phyloP scores from a whole-genome alignment of 208 protist species.

The Wallacemonas rigidus region DNA sequence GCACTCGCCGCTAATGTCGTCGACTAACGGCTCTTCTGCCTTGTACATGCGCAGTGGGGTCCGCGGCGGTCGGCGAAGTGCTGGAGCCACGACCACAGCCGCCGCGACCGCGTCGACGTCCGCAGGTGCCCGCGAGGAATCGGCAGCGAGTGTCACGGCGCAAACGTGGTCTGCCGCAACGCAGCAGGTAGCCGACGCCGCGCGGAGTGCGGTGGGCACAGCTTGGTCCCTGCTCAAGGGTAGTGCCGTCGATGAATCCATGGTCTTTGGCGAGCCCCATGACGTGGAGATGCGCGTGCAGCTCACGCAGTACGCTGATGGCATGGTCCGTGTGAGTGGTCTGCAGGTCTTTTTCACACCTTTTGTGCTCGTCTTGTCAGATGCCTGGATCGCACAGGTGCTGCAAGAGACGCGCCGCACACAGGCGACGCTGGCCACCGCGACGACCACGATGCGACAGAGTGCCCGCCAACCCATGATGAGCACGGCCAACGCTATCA shows the following conservation, averaged over 20 bases:
- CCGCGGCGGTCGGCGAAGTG: too few relatives aligned
- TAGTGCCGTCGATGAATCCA: constrained; percentile 7
- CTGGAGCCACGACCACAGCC: neutral
- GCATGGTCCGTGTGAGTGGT: constrained; percentile 60
- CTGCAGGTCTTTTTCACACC: constrained; percentile 45
- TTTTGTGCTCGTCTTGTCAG: constrained; percentile 57
- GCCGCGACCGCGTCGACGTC: neutral
- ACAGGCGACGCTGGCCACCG: constrained; percentile 20
- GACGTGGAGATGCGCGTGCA: constrained; percentile 36
- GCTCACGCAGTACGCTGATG: constrained; percentile 61
- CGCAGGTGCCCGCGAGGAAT: neutral
- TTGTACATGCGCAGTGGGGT: too few relatives aligned
- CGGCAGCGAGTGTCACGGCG: too few relatives aligned
- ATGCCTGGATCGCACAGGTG: constrained; percentile 52
- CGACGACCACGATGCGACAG: neutral
- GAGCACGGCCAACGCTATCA: neutral
- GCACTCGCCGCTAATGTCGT: neutral
- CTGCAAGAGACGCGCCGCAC: constrained; percentile 49
- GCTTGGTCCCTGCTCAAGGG: constrained; percentile 13
- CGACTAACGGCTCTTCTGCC: neutral
- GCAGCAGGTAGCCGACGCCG: constrained; percentile 8
- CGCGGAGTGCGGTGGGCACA: constrained; percentile 6
- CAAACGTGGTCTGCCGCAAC: neutral
- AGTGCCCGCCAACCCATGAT: neutral
- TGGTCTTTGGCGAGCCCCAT: constrained; percentile 15